Percentiles rank a stretch among this genome's conserved stretches.
Evolutionary conservation across 2,329 filamentous ascomycete genomes (phyloP).

Genomic region (Aspergillus pseudoglaucus): DNA sequence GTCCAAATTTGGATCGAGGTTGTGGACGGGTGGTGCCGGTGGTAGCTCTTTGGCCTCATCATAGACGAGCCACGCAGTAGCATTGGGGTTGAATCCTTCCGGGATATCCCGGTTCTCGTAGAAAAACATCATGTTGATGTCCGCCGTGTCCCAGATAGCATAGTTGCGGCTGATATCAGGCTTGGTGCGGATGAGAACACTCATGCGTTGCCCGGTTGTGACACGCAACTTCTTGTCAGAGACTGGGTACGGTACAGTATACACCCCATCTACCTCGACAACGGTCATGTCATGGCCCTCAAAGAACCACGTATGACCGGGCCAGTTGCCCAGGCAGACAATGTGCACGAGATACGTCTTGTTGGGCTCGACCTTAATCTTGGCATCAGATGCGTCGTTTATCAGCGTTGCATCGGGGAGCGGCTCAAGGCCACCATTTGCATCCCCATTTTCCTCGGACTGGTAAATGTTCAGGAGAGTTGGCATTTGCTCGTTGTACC

Average conservation of each 20-base stretch:
- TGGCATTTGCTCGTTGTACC: slow-evolving; percentile 60
- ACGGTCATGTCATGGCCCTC: slow-evolving; percentile 37
- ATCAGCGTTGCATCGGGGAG: slow-evolving; percentile 63
- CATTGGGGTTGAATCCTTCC: slow-evolving; percentile 55
- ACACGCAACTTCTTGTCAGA: slow-evolving; percentile 60
- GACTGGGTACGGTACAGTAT: slow-evolving; percentile 26
- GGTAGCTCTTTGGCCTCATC: slow-evolving; percentile 42
- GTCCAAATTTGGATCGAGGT: slow-evolving; percentile 46
- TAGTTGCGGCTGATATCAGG: slow-evolving; percentile 58
- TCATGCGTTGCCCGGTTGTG: slow-evolving; percentile 58
- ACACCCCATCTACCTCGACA: slow-evolving; percentile 33
- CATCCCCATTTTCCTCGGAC: slow-evolving; percentile 36
- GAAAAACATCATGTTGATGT: slow-evolving; percentile 46
- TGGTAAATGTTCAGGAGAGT: slow-evolving; percentile 41
- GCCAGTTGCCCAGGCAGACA: slow-evolving; percentile 67
- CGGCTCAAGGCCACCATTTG: slow-evolving; percentile 53
- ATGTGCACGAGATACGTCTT: slow-evolving; percentile 69
- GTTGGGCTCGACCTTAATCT: slow-evolving; percentile 54
- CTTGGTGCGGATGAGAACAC: slow-evolving; percentile 53
- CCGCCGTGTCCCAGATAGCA: slow-evolving; percentile 63
- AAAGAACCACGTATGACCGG: slow-evolving; percentile 43
- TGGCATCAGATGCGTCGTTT: slow-evolving; percentile 62
- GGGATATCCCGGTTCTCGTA: slow-evolving; percentile 44
- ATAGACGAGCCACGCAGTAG: slow-evolving; percentile 45
- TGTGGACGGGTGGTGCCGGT: slow-evolving; percentile 49